These are phyloP conservation scores for Cinnamomum micranthum DNA, from an alignment of 164 flowering plant genomes.

Conservation along the genomic window DNA sequence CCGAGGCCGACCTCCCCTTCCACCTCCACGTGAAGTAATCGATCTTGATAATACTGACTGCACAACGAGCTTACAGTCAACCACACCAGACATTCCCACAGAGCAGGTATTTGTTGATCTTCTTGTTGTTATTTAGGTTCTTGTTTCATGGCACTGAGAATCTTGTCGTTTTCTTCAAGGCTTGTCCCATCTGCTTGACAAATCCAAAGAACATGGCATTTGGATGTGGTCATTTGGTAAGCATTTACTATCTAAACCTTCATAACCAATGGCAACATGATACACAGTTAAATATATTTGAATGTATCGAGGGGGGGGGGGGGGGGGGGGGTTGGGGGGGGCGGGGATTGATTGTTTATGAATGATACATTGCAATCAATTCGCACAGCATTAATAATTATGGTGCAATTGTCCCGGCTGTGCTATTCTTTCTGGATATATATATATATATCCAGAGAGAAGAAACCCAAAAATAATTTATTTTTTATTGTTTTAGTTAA, in stretches of 20 bases:
- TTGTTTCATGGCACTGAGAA: neutral
- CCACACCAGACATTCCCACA: neutral
- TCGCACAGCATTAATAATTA: neutral
- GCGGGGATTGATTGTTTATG: too few relatives aligned
- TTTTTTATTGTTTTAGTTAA: too few relatives aligned
- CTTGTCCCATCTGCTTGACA: slow-evolving; percentile 79
- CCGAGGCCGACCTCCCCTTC: neutral
- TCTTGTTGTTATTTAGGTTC: neutral
- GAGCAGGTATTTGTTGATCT: neutral
- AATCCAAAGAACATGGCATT: slow-evolving; percentile 82
- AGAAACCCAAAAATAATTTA: too few relatives aligned
- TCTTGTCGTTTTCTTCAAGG: slow-evolving; percentile 25
- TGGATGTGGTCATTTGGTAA: slow-evolving; percentile 81
- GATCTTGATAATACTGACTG: neutral
- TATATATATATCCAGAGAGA: too few relatives aligned
- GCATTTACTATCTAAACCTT: slow-evolving; percentile 7
- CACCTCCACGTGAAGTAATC: slow-evolving; percentile 1
- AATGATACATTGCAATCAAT: neutral
- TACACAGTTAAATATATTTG: too few relatives aligned
- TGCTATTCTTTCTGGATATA: too few relatives aligned
- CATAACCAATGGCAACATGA: neutral
- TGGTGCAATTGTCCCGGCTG: too few relatives aligned
- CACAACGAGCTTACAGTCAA: neutral
- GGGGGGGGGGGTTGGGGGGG: too few relatives aligned
- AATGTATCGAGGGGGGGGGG: too few relatives aligned